Base-by-base conservation (phyloP, 805 yeast species). In the Metschnikowia anglica region DNA sequence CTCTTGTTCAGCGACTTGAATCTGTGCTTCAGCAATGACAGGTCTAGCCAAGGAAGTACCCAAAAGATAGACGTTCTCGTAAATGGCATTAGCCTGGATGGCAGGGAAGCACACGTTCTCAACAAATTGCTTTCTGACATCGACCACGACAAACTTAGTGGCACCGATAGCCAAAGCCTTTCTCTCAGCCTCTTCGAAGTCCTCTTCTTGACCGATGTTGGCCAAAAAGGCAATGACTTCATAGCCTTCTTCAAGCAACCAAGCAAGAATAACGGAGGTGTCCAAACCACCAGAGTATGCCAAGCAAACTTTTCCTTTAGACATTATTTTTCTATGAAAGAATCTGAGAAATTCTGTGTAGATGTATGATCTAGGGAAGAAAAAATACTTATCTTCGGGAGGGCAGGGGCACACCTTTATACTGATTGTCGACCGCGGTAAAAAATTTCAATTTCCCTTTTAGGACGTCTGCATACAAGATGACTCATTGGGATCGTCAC, bases 11-110 rank as follows among this genome's bases (percentile, higher is more conserved):
- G 99, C 99, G 52, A 88, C 97, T 61, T 85, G 79, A 66, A 93
- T 93, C 74, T 93, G 99, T 39, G 99, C 99, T 73, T 90, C 83
- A 44, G 99, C 97, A 68, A 93, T 93, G 44, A 91, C 96, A 27
- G 99, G 99, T 76, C 99, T 86, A 39, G 99, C 99, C 62, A 93
- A 77, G 11, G 99, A 89, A 45, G 99, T 93, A 61, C 99, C 99
- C 60, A 93, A 79, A 47, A 93, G 74, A 70, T 93, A 93, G 41
- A 93, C 97, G 63, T 93, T 95, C 74, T 93, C 99, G 72, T 93
- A 93, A 63, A 91, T 89, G 46, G 97, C 99, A 63, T 93, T 93
- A 60, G 93, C 80, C 77, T 93, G 98, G 52, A 93, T 89, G 39
- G 99, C 98, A 46, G 99, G 99, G 81, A 76, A 85, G 58, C 95